Evolutionary conservation across 768 basidiomycete genomes (phyloP).

Genomic region (Agaricus bisporus): DNA sequence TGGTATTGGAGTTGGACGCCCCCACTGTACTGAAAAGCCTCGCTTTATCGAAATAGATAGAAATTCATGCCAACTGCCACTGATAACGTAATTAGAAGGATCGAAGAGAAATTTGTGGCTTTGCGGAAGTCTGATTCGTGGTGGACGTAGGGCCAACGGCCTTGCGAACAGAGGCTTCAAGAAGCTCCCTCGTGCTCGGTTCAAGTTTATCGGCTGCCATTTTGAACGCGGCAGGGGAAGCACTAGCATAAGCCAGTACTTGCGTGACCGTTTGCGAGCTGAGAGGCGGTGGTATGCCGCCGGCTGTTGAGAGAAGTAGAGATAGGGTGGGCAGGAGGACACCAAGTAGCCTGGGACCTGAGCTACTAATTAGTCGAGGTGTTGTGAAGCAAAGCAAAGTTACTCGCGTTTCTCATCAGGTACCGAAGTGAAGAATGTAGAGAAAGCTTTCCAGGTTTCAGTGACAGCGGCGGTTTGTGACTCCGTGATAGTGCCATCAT

Average conservation of each 20-base stretch:
- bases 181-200: conserved; percentile 42
- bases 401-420: conserved; percentile 58
- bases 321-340: conserved; percentile 73
- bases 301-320: conserved; percentile 44
- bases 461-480: conserved; percentile 55
- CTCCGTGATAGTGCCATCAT: conserved; percentile 51
- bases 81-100: conserved; percentile 47
- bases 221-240: conserved; percentile 74
- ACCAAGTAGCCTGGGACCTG: conserved; percentile 63
- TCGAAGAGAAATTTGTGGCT: conserved; percentile 75
- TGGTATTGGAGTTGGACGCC: too few species aligned
- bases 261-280: conserved; percentile 59
- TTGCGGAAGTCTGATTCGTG: conserved; percentile 30
- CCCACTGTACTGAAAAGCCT: too few species aligned
- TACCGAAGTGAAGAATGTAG: conserved; percentile 51
- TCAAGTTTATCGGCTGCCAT: conserved; percentile 73
- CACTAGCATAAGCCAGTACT: conserved; percentile 65
- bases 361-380: not conserved
- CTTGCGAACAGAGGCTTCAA: conserved; percentile 77
- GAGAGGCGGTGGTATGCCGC: conserved; percentile 41
- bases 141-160: conserved; percentile 44
- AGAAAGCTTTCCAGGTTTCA: conserved; percentile 81
- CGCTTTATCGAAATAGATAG: too few species aligned
- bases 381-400: not conserved
- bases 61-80: not conserved